These are phyloP conservation scores for Plicaturopsis crispa DNA, from an alignment of 768 basidiomycete species.

Conservation along the genomic window DNA sequence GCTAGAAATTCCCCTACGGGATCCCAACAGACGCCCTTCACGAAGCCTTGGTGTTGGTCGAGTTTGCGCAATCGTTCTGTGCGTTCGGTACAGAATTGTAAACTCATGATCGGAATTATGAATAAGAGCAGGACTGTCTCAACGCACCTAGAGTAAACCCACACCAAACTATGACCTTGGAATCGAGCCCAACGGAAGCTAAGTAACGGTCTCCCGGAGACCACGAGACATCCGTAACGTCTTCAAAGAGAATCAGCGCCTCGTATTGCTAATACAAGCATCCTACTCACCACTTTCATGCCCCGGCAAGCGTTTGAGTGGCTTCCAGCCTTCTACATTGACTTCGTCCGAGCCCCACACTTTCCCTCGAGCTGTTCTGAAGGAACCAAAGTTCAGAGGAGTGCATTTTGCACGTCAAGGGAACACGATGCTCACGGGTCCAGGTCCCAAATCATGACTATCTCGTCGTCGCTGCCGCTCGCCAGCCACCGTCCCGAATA, in stretches of 20 bases:
- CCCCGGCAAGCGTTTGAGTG: constrained; percentile 82
- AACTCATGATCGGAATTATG: neutral
- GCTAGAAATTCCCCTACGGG: constrained; percentile 96
- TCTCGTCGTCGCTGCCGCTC: constrained; percentile 92
- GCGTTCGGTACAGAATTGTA: neutral
- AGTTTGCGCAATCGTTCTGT: constrained; percentile 79
- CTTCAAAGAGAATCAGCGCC: constrained; percentile 36
- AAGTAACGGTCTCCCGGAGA: constrained; percentile 87
- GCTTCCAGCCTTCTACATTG: constrained; percentile 97
- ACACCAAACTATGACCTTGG: constrained; percentile 89
- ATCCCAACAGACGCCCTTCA: constrained; percentile 99
- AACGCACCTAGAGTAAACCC: constrained; percentile 78
- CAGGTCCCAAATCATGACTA: constrained; percentile 95
- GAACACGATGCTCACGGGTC: constrained; percentile 68
- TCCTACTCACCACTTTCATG: constrained; percentile 79
- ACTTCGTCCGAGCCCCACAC: constrained; percentile 94
- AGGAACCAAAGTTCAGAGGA: constrained; percentile 5
- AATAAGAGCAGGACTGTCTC: neutral
- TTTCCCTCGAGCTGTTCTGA: constrained; percentile 72
- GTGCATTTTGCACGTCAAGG: constrained; percentile 3
- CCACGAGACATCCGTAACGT: constrained; percentile 96
- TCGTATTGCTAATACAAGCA: constrained; percentile 1
- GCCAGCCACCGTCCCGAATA: constrained; percentile 91
- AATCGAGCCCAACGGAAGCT: constrained; percentile 91
- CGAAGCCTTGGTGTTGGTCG: constrained; percentile 89